Conservation (phyloP, 257 asterid species). For the Fraxinus excelsior region DNA sequence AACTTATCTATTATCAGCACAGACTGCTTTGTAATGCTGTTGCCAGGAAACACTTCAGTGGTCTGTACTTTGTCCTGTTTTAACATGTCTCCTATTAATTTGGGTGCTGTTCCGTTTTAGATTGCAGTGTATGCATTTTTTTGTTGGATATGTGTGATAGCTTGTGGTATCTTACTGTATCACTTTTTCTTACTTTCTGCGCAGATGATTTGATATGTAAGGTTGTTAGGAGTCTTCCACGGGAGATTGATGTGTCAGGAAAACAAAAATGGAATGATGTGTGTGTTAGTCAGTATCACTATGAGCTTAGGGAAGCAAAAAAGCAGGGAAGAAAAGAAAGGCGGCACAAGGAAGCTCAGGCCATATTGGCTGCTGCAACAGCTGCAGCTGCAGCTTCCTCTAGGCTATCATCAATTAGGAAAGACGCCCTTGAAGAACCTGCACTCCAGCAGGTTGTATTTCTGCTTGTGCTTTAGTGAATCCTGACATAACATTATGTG, state of each 20-base stretch:
- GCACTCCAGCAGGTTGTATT: slow-evolving; percentile 58
- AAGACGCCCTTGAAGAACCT: slow-evolving; percentile 74
- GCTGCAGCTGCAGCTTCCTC: slow-evolving; percentile 99
- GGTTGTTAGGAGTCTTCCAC: slow-evolving; percentile 68
- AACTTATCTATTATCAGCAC: slow-evolving; percentile 76
- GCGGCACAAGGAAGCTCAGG: slow-evolving; percentile 95
- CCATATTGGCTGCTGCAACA: slow-evolving; percentile 95
- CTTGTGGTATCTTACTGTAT: background rate
- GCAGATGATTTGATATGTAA: slow-evolving; percentile 77
- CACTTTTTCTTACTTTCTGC: slow-evolving; percentile 22
- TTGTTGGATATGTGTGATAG: slow-evolving; percentile 19
- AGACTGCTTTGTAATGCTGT: slow-evolving; percentile 57
- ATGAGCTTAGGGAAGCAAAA: slow-evolving; percentile 81
- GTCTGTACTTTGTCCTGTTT: slow-evolving; percentile 46
- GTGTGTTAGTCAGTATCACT: slow-evolving; percentile 71
- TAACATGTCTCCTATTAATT: slow-evolving; percentile 6
- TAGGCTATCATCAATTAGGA: slow-evolving; percentile 77
- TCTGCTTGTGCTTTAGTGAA: slow-evolving; percentile 9
- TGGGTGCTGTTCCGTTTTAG: slow-evolving; percentile 9
- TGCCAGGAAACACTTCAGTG: slow-evolving; percentile 55
- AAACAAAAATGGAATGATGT: slow-evolving; percentile 84
- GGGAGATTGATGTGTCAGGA: slow-evolving; percentile 65
- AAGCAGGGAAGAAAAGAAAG: slow-evolving; percentile 95
- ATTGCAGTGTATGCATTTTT: background rate
- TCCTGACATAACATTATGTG: background rate